Evolutionary conservation across 805 yeast species (phyloP).

Genomic region (Brettanomyces nanus): DNA sequence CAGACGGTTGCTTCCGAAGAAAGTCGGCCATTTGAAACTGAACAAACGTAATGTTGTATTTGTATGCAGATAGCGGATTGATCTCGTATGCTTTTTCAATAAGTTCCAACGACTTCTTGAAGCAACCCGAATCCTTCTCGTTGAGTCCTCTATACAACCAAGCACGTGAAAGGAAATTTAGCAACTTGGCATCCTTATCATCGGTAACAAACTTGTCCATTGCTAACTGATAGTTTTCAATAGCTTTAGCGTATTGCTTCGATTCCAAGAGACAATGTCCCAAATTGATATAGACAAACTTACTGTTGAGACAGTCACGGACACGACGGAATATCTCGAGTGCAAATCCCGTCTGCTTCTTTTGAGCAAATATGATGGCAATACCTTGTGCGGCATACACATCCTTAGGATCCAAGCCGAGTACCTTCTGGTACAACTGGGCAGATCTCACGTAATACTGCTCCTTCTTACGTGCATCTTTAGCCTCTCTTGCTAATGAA

Average conservation of each 20-base stretch:
- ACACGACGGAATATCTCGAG: slow-evolving; percentile 81
- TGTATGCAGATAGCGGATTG: slow-evolving; percentile 37
- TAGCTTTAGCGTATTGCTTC: slow-evolving; percentile 75
- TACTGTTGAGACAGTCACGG: slow-evolving; percentile 81
- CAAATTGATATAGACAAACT: slow-evolving; percentile 72
- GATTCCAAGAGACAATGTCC: slow-evolving; percentile 84
- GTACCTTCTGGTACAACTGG: slow-evolving; percentile 82
- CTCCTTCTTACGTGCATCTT: slow-evolving; percentile 50
- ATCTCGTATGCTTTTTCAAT: slow-evolving; percentile 47
- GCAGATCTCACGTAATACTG: slow-evolving; percentile 85
- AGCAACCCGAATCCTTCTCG: slow-evolving; percentile 57
- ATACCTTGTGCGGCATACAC: slow-evolving; percentile 98
- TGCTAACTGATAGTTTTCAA: slow-evolving; percentile 83
- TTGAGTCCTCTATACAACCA: slow-evolving; percentile 74
- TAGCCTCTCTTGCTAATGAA: slow-evolving; percentile 69
- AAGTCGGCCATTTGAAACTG: slow-evolving; percentile 84
- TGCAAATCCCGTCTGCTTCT: slow-evolving; percentile 65
- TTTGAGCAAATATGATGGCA: slow-evolving; percentile 87
- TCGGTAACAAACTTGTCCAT: slow-evolving; percentile 55
- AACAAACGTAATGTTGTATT: slow-evolving; percentile 76
- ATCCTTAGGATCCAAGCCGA: slow-evolving; percentile 73
- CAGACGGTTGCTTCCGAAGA: slow-evolving; percentile 51
- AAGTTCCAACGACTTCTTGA: slow-evolving; percentile 53
- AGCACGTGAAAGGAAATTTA: slow-evolving; percentile 74
- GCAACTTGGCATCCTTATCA: slow-evolving; percentile 54